These are phyloP conservation scores for Xanthoparmelia taractica DNA, from an alignment of 495 filamentous ascomycete genomes.

Conservation along the genomic window DNA sequence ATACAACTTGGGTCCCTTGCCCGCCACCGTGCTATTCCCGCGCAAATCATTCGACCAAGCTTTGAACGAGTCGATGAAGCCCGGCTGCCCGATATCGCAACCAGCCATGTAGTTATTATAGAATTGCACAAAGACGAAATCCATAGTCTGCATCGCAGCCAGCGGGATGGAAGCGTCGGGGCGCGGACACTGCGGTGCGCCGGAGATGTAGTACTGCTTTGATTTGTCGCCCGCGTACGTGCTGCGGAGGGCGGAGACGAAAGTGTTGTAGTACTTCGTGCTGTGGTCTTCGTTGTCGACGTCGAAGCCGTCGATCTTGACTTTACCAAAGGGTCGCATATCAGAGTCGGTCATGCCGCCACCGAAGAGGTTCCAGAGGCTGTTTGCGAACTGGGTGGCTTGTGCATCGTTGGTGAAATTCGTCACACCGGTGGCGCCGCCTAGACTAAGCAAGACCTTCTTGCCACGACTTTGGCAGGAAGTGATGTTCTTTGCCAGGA, in stretches of 20 bases:
- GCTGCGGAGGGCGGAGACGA: conserved; percentile 40
- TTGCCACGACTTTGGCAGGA: conserved; percentile 44
- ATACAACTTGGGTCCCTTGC: conserved; percentile 35
- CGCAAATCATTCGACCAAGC: conserved; percentile 39
- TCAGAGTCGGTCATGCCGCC: conserved; percentile 30
- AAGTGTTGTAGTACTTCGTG: conserved; percentile 35
- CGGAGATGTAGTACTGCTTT: conserved; percentile 50
- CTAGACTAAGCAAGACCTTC: conserved; percentile 44
- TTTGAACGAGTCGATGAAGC: conserved; percentile 32
- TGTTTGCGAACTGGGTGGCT: conserved; percentile 40
- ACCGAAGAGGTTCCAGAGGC: conserved; percentile 50
- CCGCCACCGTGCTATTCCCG: conserved; percentile 25
- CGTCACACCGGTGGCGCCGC: conserved; percentile 34
- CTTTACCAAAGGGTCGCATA: conserved; percentile 45
- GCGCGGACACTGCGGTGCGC: conserved; percentile 48
- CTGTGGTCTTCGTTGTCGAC: conserved; percentile 37
- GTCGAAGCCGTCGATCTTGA: conserved; percentile 54
- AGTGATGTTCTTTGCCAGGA: conserved; percentile 40
- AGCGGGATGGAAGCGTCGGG: conserved; percentile 48
- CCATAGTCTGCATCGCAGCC: conserved; percentile 29
- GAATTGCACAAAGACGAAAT: conserved; percentile 41
- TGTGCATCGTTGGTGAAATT: conserved; percentile 36
- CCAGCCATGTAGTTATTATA: conserved; percentile 34
- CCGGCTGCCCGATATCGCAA: conserved; percentile 25
- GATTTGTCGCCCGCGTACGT: conserved; percentile 36